phyloP scores from a whole-genome alignment of 2,329 filamentous ascomycete genomes.

The Aspergillus bombycis region DNA sequence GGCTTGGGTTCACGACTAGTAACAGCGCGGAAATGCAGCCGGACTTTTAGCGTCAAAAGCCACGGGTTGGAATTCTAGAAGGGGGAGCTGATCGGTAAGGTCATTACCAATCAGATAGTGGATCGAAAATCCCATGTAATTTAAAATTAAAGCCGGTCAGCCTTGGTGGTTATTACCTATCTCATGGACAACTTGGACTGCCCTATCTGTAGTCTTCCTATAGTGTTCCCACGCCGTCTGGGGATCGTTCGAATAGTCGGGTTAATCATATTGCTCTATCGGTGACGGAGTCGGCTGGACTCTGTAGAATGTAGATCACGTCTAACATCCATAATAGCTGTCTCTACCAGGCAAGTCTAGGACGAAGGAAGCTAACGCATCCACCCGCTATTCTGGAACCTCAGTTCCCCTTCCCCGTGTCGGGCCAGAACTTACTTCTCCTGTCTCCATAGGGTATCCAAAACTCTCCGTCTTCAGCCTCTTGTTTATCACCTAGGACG shows the following conservation, averaged over 20 bases:
- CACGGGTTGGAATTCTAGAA: constrained; percentile 12
- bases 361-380: neutral
- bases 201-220: neutral
- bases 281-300: neutral
- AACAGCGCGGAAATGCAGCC: constrained; percentile 12
- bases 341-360: neutral
- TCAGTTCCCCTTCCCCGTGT: constrained; percentile 5
- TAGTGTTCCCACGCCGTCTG: neutral
- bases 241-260: neutral
- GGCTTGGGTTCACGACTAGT: constrained; percentile 2
- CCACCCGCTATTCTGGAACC: constrained; percentile 5
- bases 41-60: constrained; percentile 10
- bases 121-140: neutral
- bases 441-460: neutral
- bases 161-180: neutral
- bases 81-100: constrained; percentile 4
- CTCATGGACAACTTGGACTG: neutral
- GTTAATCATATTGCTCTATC: neutral
- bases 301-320: neutral
- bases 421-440: constrained; percentile 2
- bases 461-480: constrained; percentile 4
- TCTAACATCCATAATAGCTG: neutral
- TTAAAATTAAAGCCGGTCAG: neutral
- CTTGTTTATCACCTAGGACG: neutral
- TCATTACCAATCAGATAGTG: constrained; percentile 1